A percentile compares a stretch with the other conserved stretches of the same genome.
These are phyloP conservation scores for Cinchona pubescens DNA, from an alignment of 257 asterid genomes.

Conservation along the genomic window DNA sequence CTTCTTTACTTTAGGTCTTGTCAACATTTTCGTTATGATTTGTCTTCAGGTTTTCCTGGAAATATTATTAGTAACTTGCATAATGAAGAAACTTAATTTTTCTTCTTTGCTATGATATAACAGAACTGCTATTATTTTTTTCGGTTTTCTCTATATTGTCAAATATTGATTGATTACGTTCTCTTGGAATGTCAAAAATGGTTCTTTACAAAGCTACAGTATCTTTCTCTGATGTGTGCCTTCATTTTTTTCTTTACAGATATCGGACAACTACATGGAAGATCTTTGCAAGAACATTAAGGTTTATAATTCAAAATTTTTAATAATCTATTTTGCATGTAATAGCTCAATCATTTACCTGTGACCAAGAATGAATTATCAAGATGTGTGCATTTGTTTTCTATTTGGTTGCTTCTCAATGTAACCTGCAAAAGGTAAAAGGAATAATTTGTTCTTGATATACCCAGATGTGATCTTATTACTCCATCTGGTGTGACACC, in stretches of 20 bases:
- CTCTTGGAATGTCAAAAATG: background rate
- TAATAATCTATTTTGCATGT: background rate
- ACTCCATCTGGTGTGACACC: background rate
- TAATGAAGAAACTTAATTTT: background rate
- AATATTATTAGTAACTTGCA: background rate
- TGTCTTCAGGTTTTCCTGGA: background rate
- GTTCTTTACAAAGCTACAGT: background rate
- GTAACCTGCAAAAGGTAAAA: background rate
- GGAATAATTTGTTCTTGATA: background rate
- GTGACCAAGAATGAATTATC: background rate
- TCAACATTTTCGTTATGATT: background rate
- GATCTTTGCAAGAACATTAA: constrained; percentile 66
- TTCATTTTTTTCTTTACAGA: constrained; percentile 39
- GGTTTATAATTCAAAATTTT: constrained; percentile 41
- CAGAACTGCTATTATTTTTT: background rate
- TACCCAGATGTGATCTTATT: background rate
- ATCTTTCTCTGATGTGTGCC: background rate
- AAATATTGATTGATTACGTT: background rate
- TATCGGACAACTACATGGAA: constrained; percentile 67
- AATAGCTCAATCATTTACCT: background rate
- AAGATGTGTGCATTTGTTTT: background rate
- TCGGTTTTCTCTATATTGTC: background rate
- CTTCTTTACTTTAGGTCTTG: constrained; percentile 7
- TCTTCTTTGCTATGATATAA: background rate
- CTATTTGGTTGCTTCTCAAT: background rate